Conservation (phyloP, 1,284 basidiomycete genomes). For the Moesziomyces sp. region DNA sequence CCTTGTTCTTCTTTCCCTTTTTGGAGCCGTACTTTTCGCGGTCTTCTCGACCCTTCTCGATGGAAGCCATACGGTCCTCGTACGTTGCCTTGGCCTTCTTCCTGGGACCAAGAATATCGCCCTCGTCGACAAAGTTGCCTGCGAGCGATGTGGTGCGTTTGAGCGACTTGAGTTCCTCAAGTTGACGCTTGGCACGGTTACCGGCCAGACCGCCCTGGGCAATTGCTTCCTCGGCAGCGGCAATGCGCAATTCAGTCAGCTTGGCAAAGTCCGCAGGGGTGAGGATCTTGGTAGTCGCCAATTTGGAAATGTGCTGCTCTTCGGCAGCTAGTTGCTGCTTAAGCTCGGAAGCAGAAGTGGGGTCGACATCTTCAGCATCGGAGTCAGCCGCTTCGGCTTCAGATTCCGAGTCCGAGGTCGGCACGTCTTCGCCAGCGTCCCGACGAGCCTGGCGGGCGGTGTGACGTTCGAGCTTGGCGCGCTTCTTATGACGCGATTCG, state of each 20-base stretch:
- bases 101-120: conserved; percentile 85
- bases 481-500: conserved; percentile 53
- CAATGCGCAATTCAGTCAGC: conserved; percentile 85
- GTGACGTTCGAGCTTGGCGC: conserved; percentile 50
- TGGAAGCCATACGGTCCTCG: conserved; percentile 90
- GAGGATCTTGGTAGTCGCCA: conserved; percentile 87
- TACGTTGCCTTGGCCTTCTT: conserved; percentile 96
- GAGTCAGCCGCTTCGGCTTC: conserved; percentile 65
- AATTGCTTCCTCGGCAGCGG: conserved; percentile 77
- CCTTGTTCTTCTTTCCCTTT: conserved; percentile 67
- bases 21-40: conserved; percentile 86
- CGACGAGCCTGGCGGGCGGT: conserved; percentile 65
- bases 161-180: conserved; percentile 75
- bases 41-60: conserved; percentile 92
- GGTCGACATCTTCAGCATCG: conserved; percentile 39
- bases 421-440: conserved; percentile 54
- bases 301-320: conserved; percentile 54
- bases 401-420: conserved; percentile 57
- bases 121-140: conserved; percentile 50
- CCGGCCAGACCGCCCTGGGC: conserved; percentile 53
- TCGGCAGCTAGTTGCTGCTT: conserved; percentile 24
- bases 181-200: conserved; percentile 53
- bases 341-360: conserved; percentile 6
- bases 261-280: conserved; percentile 97
- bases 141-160: conserved; percentile 71